Base-by-base conservation (phyloP, 192 early-diverging fungal genomes). In the Powellomyces hirtus region DNA sequence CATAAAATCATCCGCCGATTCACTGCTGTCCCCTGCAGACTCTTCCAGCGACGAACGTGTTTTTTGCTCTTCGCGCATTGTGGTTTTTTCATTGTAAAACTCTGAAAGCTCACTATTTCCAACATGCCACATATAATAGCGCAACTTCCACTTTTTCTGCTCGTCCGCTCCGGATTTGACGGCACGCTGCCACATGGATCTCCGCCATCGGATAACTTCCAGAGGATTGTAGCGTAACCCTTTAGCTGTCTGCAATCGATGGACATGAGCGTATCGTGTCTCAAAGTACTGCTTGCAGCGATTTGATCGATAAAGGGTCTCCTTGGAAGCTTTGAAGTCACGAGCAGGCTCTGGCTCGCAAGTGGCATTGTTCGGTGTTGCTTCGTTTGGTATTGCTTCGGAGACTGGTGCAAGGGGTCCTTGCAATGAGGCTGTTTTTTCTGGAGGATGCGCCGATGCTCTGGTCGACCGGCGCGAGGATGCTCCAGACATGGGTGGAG, bases 241-340 rank as follows among this genome's bases (percentile, higher is more conserved):
- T 13, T 11, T 26, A 6, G 22, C n/a, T 1, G 24, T 18, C 0
- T 20, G 35, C 4, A 55, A 35, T 0, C 33, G 35, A 4, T n/a
- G 14, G 10, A 67, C 22, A 18, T 71, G 59, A 1, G 14, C 20
- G 50, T 71, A 71, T 24, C 69, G 69, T 0, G 58, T 59, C 55
- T 71, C 69, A 51, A 71, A 55, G 35, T 71, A 71, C n/a, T 62
- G 60, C 31, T 71, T 71, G 35, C 69, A 71, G n/a, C 69, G 69
- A 18, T 18, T 26, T 8, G 69, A n/a, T 6, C 69, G 69, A 24
- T 27, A 31, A 8, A 71, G 46, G 45, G 69, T 71, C 14, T 71
- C 57, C 34, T 31, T 24, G 10, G 67, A 66, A 16, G 50, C 45
- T 7, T 57, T 42, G 24, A 66, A 53, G 7, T 62, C 49, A 16